A percentile compares a stretch with the other conserved stretches of the same genome.
Conservation (phyloP, 1,284 basidiomycete genomes). For the Sphaerobolus stellatus region DNA sequence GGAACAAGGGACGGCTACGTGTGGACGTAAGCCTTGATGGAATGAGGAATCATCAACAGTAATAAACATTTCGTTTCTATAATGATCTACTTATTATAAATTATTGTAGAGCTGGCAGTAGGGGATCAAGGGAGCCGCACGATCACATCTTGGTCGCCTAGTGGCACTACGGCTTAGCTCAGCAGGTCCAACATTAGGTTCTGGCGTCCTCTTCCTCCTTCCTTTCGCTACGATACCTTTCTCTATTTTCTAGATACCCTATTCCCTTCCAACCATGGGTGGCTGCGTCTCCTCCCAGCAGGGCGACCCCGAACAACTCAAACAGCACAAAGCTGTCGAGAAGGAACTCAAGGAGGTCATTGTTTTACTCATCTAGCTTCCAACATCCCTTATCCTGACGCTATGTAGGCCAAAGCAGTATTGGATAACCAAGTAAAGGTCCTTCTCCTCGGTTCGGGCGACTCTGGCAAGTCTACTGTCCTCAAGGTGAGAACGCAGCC, state of each 20-base stretch:
- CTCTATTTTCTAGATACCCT: background rate
- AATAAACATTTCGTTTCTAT: no score
- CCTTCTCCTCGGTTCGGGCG: constrained; percentile 89
- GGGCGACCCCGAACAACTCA: constrained; percentile 18
- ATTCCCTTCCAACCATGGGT: constrained; percentile 55
- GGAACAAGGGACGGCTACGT: background rate
- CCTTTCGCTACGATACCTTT: background rate
- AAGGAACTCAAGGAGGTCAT: constrained; percentile 61
- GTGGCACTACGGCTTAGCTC: background rate
- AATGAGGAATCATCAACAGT: no score
- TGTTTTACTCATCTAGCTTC: constrained; percentile 12
- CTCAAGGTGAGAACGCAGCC: constrained; percentile 57
- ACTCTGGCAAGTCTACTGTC: constrained; percentile 91
- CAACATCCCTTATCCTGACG: constrained; percentile 8
- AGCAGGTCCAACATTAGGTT: background rate
- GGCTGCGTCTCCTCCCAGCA: constrained; percentile 62
- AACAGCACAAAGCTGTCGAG: constrained; percentile 64
- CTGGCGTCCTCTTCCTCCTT: background rate
- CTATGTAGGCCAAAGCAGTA: constrained; percentile 60
- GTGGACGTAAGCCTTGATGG: no score
- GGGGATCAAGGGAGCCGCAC: no score
- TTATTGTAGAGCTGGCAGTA: no score
- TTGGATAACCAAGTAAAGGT: constrained; percentile 80
- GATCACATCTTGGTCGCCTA: background rate
- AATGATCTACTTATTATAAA: no score